These are phyloP conservation scores for Diplogelasinospora grovesii DNA, from an alignment of 495 filamentous ascomycete species.

Conservation along the genomic window DNA sequence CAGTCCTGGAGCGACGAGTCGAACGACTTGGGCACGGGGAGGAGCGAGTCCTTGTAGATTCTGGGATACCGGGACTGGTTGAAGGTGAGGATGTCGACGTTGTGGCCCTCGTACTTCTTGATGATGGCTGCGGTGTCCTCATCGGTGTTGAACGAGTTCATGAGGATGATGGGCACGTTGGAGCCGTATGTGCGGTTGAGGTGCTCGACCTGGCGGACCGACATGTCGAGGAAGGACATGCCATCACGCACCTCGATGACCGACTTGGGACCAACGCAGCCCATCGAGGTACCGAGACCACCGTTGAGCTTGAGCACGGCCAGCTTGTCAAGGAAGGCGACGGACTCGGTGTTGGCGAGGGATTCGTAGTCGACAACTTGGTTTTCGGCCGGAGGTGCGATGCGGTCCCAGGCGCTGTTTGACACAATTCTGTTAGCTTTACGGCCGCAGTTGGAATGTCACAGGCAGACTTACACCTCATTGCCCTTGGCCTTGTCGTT, in stretches of 20 bases:
- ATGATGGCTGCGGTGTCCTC: conserved; percentile 98
- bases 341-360: conserved; percentile 77
- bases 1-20: conserved; percentile 89
- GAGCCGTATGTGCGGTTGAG: conserved; percentile 96
- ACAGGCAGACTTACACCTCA: conserved; percentile 50
- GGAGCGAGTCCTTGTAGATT: conserved; percentile 95
- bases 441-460: background rate
- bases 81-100: conserved; percentile 99
- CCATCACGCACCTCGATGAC: conserved; percentile 99
- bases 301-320: conserved; percentile 99
- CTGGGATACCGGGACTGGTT: conserved; percentile 98
- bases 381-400: conserved; percentile 79
- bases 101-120: conserved; percentile 99
- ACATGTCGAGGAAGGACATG: conserved; percentile 99
- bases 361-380: conserved; percentile 92
- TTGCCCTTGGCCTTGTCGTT: conserved; percentile 99
- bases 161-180: conserved; percentile 97
- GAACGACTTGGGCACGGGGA: conserved; percentile 87
- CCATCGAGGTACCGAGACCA: conserved; percentile 99
- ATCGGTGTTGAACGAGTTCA: conserved; percentile 99
- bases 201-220: conserved; percentile 97
- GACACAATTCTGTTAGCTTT: conserved; percentile 17
- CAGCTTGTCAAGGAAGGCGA: conserved; percentile 92
- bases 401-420: conserved; percentile 73
- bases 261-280: conserved; percentile 97